Conservation (phyloP, 495 filamentous ascomycete genomes). For the Aspergillus egyptiacus region DNA sequence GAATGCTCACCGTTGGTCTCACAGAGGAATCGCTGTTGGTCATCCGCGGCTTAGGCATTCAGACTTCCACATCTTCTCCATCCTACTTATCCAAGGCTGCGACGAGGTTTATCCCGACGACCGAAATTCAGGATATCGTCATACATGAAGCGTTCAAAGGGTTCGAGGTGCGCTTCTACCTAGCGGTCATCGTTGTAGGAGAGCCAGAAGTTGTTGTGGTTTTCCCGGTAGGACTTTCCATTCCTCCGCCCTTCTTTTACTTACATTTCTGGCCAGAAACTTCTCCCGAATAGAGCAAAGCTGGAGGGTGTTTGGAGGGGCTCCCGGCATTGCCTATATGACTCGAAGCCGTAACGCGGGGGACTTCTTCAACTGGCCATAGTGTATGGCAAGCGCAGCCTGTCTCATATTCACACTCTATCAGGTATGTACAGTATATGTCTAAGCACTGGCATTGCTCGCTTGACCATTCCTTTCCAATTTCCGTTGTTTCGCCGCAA, state of each 20-base stretch:
- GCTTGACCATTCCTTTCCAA: conserved; percentile 8
- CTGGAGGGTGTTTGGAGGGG: conserved; percentile 86
- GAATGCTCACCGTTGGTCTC: conserved; percentile 19
- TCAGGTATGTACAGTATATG: conserved; percentile 20
- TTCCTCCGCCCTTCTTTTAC: background rate
- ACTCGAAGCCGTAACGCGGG: conserved; percentile 44
- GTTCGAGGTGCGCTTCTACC: conserved; percentile 84
- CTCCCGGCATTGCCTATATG: conserved; percentile 68
- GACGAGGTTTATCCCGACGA: conserved; percentile 90
- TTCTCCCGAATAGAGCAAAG: conserved; percentile 63
- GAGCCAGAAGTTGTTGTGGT: conserved; percentile 87
- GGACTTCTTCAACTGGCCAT: background rate
- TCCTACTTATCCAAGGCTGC: conserved; percentile 58
- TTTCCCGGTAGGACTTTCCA: conserved; percentile 59
- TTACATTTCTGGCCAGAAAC: conserved; percentile 33
- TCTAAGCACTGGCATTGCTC: conserved; percentile 15
- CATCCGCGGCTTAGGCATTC: conserved; percentile 83
- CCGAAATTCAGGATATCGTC: conserved; percentile 82
- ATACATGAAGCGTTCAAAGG: conserved; percentile 95
- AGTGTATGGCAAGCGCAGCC: background rate
- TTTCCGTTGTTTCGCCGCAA: conserved; percentile 59
- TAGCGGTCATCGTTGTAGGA: conserved; percentile 85
- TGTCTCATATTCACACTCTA: conserved; percentile 7
- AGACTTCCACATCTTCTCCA: conserved; percentile 66
- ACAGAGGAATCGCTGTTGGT: conserved; percentile 82